phyloP scores from a whole-genome alignment of 2,329 filamentous ascomycete species.

The Pyricularia grisea region DNA sequence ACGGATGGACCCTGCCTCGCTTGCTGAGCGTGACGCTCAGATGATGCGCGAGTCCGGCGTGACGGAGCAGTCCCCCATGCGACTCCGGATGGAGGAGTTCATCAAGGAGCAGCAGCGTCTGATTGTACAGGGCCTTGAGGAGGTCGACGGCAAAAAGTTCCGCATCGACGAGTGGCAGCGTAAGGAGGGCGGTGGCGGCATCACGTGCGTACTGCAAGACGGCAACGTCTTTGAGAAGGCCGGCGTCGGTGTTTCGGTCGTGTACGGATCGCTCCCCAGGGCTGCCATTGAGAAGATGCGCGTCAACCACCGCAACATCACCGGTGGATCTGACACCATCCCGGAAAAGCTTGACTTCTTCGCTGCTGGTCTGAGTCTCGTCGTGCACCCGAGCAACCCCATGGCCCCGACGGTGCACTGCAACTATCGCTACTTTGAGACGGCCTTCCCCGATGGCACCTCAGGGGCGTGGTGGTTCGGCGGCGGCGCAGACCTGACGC shows the following conservation, averaged over 20 bases:
- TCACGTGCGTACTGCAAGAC: conserved; percentile 90
- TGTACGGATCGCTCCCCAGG: conserved; percentile 84
- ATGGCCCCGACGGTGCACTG: conserved; percentile 97
- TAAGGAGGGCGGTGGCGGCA: conserved; percentile 82
- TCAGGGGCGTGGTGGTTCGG: conserved; percentile 97
- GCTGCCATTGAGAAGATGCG: conserved; percentile 89
- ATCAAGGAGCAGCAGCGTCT: conserved; percentile 87
- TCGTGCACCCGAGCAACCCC: conserved; percentile 87
- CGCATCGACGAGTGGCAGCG: conserved; percentile 78
- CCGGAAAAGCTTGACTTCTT: conserved; percentile 88
- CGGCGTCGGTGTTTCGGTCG: conserved; percentile 88
- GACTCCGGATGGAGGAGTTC: conserved; percentile 92
- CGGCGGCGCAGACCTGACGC: conserved; percentile 88
- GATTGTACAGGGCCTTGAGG: conserved; percentile 76
- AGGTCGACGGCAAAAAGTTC: conserved; percentile 77
- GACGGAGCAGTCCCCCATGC: conserved; percentile 79
- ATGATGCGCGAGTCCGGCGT: conserved; percentile 71
- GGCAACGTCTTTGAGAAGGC: conserved; percentile 97
- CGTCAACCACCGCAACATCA: conserved; percentile 86
- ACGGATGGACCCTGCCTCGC: conserved; percentile 53
- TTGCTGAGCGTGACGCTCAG: conserved; percentile 77
- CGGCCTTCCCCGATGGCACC: conserved; percentile 70
- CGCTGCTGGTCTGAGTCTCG: conserved; percentile 84
- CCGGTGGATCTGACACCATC: conserved; percentile 40
- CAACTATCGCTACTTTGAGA: conserved; percentile 99